phyloP scores from a whole-genome alignment of 2,329 filamentous ascomycete genomes.

The Gremmenia infestans region DNA sequence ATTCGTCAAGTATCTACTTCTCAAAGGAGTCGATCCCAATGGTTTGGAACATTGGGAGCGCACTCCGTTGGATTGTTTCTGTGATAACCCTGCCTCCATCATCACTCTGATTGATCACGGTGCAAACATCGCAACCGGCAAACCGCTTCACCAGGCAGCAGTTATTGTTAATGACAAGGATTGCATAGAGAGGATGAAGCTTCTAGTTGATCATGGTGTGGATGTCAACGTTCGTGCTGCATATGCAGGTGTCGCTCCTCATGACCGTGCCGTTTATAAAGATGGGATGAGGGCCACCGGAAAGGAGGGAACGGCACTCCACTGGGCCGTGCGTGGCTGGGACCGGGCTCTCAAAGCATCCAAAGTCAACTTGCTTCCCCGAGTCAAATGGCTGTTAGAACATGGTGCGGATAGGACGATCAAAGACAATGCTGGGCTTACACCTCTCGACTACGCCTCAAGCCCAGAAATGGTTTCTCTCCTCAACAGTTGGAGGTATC shows the following conservation, averaged over 20 bases:
- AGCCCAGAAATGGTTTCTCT: no score
- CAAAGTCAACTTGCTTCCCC: no score
- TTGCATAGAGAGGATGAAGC: not conserved
- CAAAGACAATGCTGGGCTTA: no score
- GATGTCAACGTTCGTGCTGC: not conserved
- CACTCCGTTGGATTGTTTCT: not conserved
- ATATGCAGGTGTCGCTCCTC: not conserved
- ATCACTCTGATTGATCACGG: not conserved
- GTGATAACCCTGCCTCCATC: not conserved
- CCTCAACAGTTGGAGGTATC: no score
- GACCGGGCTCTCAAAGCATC: no score
- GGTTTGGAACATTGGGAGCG: not conserved
- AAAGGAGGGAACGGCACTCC: not conserved
- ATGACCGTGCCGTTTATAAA: not conserved
- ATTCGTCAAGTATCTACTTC: not conserved
- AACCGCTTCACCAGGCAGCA: not conserved
- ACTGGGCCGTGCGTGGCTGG: not conserved
- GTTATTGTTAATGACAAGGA: not conserved
- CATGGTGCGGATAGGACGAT: no score
- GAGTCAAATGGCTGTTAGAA: no score
- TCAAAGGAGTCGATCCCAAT: constrained; percentile 2
- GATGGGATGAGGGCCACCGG: not conserved
- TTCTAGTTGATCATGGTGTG: not conserved
- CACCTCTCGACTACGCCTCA: no score
- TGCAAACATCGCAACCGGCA: not conserved